Evolutionary conservation across 768 basidiomycete genomes (phyloP).

Genomic region (Lentinula detonsa): DNA sequence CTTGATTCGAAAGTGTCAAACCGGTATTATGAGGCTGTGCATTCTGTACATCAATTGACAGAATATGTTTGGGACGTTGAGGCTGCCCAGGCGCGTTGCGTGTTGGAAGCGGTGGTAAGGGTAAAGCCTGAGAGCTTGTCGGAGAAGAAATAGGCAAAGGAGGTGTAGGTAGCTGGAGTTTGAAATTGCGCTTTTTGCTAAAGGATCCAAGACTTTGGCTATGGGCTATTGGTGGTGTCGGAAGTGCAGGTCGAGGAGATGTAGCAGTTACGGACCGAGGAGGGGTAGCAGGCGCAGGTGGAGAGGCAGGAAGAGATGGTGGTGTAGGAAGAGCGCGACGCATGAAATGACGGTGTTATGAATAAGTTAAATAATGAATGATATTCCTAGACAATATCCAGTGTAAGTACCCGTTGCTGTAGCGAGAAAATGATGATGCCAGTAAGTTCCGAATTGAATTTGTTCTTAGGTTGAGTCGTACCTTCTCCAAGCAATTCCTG

Average conservation of each 20-base stretch:
- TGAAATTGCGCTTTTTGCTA: constrained; percentile 1
- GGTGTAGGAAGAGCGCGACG: not conserved
- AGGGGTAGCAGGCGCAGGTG: not conserved
- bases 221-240: not conserved
- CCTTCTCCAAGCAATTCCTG: not conserved
- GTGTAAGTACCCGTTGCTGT: not conserved
- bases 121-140: not conserved
- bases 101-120: not conserved
- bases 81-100: not conserved
- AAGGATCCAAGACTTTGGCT: not conserved
- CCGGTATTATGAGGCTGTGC: not conserved
- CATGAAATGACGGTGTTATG: not conserved
- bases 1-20: not conserved
- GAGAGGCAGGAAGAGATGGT: not conserved
- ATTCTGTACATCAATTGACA: not conserved
- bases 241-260: not conserved
- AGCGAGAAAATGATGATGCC: not conserved
- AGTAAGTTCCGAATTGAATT: not conserved
- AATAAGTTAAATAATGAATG: not conserved
- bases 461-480: not conserved
- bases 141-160: not conserved
- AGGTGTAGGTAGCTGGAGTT: not conserved
- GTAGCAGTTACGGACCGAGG: not conserved
- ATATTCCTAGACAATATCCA: not conserved
- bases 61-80: not conserved